These are phyloP conservation scores for Pichia sp. DNA, from an alignment of 1,139 yeast genomes.

Conservation along the genomic window DNA sequence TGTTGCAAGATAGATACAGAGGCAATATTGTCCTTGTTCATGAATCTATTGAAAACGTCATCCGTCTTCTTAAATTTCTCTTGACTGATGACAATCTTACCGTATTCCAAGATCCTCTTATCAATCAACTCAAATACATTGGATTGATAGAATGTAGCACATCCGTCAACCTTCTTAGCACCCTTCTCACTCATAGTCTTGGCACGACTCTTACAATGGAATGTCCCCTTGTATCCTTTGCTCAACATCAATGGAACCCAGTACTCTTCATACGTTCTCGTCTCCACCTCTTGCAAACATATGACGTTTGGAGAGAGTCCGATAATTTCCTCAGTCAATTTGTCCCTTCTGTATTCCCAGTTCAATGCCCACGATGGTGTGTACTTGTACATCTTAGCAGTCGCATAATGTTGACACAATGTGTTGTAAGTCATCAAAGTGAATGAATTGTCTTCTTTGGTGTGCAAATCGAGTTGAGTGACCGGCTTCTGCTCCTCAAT, in stretches of 20 bases:
- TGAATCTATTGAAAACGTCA: slow-evolving; percentile 91
- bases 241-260: slow-evolving; percentile 73
- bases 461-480: slow-evolving; percentile 26
- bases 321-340: slow-evolving; percentile 65
- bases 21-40: slow-evolving; percentile 94
- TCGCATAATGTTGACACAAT: slow-evolving; percentile 92
- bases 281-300: slow-evolving; percentile 94
- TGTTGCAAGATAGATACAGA: slow-evolving; percentile 74
- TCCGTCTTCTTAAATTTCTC: slow-evolving; percentile 89
- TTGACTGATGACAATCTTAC: slow-evolving; percentile 79
- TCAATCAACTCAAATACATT: slow-evolving; percentile 63
- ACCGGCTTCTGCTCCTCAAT: slow-evolving; percentile 25
- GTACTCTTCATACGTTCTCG: slow-evolving; percentile 74
- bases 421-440: slow-evolving; percentile 86
- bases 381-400: slow-evolving; percentile 83
- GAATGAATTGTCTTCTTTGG: slow-evolving; percentile 34
- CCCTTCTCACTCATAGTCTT: slow-evolving; percentile 83
- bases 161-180: slow-evolving; percentile 91
- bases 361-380: slow-evolving; percentile 97
- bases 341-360: slow-evolving; percentile 86
- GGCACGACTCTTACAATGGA: slow-evolving; percentile 85
- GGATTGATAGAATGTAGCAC: slow-evolving; percentile 81
- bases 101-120: slow-evolving; percentile 75
- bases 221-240: slow-evolving; percentile 73
- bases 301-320: slow-evolving; percentile 64